Evolutionary conservation across 805 yeast species (phyloP), one percentile per base, ranked within the genome.

Genomic region (Barnettozyma pratensis): DNA sequence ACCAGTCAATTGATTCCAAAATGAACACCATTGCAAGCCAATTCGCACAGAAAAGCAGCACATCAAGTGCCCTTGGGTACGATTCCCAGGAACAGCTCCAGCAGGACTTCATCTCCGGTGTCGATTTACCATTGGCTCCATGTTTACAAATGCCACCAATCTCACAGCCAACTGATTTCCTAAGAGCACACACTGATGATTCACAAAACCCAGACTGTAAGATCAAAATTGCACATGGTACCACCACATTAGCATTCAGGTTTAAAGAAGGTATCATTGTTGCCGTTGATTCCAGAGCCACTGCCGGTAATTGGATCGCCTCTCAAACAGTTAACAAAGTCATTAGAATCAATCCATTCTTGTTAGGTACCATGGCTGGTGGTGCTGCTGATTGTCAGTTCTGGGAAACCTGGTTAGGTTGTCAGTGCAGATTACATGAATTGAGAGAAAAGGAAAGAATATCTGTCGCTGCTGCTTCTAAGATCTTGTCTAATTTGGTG

Each of bases 321-420:
- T 90, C 97, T 12, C 97, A 91, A 67, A 90, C 97, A 3, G 99
- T 94, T 54, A 92, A 92, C 70, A 94, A 94, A 70, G 99, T 94
- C 48, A 90, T 94, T 61, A 92, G 92, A 69, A 94, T 94, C 71
- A 94, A 94, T 69, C 97, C 97, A 46, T 86, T 87, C 67, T 71
- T 94, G 55, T 76, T 94, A 60, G 99, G 99, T 56, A 94, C 99
- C 25, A 83, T 94, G 97, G 99, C 99, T 34, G 99, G 99, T 71
- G 98, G 98, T 74, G 99, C 99, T 44, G 98, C 98, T 32, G 99
- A 94, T 71, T 94, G 99, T 76, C 99, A 94, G 69, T 94, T 76
- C 70, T 94, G 99, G 99, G 98, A 94, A 72, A 88, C 97, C 36
- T 94, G 98, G 98, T 77, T 94, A 52, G 99, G 99, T 54, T 75